These are phyloP conservation scores for Yarrowia keelungensis DNA, from an alignment of 805 yeast species.

Conservation along the genomic window DNA sequence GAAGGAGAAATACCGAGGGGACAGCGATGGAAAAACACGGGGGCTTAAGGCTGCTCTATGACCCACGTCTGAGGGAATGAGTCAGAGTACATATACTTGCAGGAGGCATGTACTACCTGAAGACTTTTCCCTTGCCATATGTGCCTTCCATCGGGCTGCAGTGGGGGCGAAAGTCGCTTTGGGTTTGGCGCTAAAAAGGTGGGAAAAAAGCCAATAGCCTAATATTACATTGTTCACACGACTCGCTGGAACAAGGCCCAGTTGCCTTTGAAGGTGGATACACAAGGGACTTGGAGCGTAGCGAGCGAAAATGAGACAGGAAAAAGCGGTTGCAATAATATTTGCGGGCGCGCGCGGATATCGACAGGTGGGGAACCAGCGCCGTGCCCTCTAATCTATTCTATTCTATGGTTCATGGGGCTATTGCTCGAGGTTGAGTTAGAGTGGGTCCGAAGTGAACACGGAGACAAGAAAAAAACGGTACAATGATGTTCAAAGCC, in stretches of 20 bases:
- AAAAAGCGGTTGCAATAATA: neutral
- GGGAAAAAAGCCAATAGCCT: conserved; percentile 1
- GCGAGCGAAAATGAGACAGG: neutral
- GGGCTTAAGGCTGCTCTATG: conserved; percentile 5
- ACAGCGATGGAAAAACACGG: neutral
- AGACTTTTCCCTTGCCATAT: conserved; percentile 34
- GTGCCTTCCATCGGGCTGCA: conserved; percentile 29
- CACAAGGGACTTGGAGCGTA: no score
- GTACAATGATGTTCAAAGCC: no score
- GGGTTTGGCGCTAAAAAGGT: conserved; percentile 12
- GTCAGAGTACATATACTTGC: conserved; percentile 37
- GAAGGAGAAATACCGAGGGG: neutral
- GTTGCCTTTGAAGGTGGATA: conserved; percentile 6
- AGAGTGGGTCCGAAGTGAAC: conserved; percentile 3
- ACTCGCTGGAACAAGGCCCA: neutral
- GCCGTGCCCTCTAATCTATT: conserved; percentile 2
- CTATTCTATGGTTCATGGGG: conserved; percentile 15
- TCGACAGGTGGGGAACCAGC: neutral
- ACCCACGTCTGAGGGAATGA: conserved; percentile 23
- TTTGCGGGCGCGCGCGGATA: neutral
- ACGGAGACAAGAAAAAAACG: no score
- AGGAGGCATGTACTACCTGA: conserved; percentile 26
- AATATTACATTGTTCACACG: conserved; percentile 30
- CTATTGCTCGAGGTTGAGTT: neutral
- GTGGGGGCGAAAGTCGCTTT: conserved; percentile 21